Conservation (phyloP, 495 filamentous ascomycete species). For the Beverwykella pulmonaria region DNA sequence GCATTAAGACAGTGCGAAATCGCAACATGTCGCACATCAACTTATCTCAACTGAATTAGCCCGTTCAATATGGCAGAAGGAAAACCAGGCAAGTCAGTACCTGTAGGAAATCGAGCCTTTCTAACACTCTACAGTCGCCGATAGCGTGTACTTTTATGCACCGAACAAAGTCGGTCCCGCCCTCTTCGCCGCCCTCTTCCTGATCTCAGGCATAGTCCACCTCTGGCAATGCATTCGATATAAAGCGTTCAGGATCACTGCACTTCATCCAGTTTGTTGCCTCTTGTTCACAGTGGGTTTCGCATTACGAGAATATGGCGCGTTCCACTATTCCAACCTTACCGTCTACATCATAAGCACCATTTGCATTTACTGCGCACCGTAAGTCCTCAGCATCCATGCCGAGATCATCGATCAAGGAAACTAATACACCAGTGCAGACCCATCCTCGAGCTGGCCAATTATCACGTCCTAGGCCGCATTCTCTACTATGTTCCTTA, state of each 20-base stretch:
- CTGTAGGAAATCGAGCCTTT: not conserved
- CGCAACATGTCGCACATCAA: too few species aligned
- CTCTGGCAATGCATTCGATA: slow-evolving; percentile 10
- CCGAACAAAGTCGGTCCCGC: slow-evolving; percentile 8
- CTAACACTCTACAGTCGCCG: not conserved
- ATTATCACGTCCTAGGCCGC: slow-evolving; percentile 16
- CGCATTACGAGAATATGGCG: slow-evolving; percentile 1
- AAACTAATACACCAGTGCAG: not conserved
- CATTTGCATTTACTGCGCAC: slow-evolving; percentile 1
- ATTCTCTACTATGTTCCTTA: slow-evolving; percentile 17
- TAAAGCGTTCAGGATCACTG: not conserved
- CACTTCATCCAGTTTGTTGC: slow-evolving; percentile 8
- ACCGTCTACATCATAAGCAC: slow-evolving; percentile 4
- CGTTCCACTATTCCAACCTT: slow-evolving; percentile 4
- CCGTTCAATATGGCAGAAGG: slow-evolving; percentile 10
- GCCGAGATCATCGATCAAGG: not conserved
- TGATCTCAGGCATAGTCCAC: not conserved
- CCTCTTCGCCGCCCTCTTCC: slow-evolving; percentile 3
- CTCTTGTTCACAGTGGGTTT: slow-evolving; percentile 8
- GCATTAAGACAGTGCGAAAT: too few species aligned
- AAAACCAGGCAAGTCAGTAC: slow-evolving; percentile 7
- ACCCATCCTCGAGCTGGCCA: slow-evolving; percentile 15
- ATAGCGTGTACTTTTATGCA: slow-evolving; percentile 4
- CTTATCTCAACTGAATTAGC: too few species aligned
- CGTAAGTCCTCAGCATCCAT: not conserved